These are phyloP conservation scores for Parachlorella kessleri DNA, from an alignment of 139 green algal species.

Conservation along the genomic window DNA sequence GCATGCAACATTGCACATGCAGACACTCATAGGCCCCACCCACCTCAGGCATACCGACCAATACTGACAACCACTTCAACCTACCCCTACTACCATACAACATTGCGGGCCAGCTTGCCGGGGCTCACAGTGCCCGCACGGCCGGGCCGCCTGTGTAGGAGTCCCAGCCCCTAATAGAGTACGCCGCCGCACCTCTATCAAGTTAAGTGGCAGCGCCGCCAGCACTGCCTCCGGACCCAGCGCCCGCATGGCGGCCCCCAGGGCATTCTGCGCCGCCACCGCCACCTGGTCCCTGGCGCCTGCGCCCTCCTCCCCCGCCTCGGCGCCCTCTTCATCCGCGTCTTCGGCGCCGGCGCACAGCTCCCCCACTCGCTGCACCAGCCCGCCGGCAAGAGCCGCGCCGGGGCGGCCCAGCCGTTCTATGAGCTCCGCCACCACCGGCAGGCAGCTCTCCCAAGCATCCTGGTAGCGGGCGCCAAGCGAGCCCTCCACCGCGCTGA, in stretches of 20 bases:
- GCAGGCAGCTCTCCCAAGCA: conserved; percentile 74
- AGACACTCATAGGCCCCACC: no score
- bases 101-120: no score
- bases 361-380: conserved; percentile 58
- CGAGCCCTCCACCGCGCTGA: conserved; percentile 60
- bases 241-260: conserved; percentile 67
- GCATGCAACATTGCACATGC: no score
- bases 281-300: neutral
- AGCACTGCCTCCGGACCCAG: conserved; percentile 81
- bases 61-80: neutral
- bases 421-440: conserved; percentile 58
- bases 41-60: neutral
- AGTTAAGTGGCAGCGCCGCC: conserved; percentile 66
- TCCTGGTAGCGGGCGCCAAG: conserved; percentile 73
- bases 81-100: no score
- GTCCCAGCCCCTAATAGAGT: no score
- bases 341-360: conserved; percentile 64
- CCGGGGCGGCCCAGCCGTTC: conserved; percentile 46
- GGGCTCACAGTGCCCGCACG: no score
- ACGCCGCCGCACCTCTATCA: conserved; percentile 63
- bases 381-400: conserved; percentile 23
- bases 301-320: conserved; percentile 15
- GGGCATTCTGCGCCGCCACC: conserved; percentile 56
- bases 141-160: no score
- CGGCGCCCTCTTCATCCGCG: conserved; percentile 39